Evolutionary conservation across 1,284 basidiomycete genomes (phyloP), one percentile per base, ranked within the genome.

Genomic region (Moesziomyces parantarcticus): DNA sequence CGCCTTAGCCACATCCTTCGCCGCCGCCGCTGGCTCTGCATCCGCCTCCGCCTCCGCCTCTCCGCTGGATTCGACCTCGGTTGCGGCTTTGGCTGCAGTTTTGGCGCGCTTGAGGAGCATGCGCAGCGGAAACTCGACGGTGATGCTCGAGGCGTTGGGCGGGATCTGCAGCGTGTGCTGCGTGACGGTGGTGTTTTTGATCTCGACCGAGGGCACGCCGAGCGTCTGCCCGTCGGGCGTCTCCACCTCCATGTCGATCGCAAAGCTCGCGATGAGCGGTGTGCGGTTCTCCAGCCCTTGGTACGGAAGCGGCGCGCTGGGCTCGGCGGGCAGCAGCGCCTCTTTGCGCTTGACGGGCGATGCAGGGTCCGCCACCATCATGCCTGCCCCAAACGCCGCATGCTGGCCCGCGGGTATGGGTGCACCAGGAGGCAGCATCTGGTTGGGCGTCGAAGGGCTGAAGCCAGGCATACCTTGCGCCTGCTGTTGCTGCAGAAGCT

Each of bases 81-180:
- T 20, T 39, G 42, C 55, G 23, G 20, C 42, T 32, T 51, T 46
- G 29, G 3, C 18, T 8, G 25, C 42, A 18, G 41, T 6, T 44
- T 46, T 50, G 11, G 26, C 0, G 32, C 57, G 53, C 44, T 47
- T 58, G 10, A 50, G 39, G 1, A 74, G 48, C 48, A 66, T 58
- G 1, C 66, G 42, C 1, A 74, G 56, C 14, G 65, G 62, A 25
- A 74, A 74, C 29, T 58, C 55, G 22, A 69, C 50, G 16, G 62
- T 58, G 13, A 65, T 62, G 21, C 50, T 58, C 18, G 58, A 62
- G 16, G 65, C 60, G 7, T 59, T 65, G 5, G 65, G 65, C 43
- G 71, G 58, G 13, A 74, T 60, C 42, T 69, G 71, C 3, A 74
- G 39, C n/a, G 65, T 58, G 47, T 74, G 71, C 44, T 74, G 71